Evolutionary conservation across 2,329 filamentous ascomycete genomes (phyloP), one percentile per base, ranked within the genome.

Genomic region (Penicillium fuscoglaucum): DNA sequence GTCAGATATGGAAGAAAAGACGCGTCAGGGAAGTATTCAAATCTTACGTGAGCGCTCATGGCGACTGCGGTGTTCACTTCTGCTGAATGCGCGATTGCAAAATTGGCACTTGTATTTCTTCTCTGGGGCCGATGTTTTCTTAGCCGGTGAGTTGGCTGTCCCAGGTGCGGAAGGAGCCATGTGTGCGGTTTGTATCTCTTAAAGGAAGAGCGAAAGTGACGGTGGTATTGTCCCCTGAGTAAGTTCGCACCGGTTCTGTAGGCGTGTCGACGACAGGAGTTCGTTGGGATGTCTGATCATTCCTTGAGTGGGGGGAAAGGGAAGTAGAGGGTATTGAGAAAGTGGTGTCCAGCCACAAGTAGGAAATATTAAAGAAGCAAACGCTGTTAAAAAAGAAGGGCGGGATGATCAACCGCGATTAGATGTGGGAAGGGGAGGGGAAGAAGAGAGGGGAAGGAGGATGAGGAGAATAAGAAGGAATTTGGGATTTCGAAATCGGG

Each of bases 31-130:
- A 26, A 33, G 15, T 12, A n/a, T 33, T 10, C 2, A 0, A 50
- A 43, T 93, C 93, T 83, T 95, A 98, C 95, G 95, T 76, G 92
- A 96, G 80, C 95, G 86, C 80, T 99, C 95, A 79, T 99, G 95
- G 78, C 95, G 86, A 79, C 92, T 97, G 70, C 95, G 87, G 78
- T 99, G 95, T 79, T 99, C 95, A 77, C 92, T 96, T 77, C 95
- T 85, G 81, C 93, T 97, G 78, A 99, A 99, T 64, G 95, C 95
- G 78, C 95, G 86, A 80, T 93, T 93, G 82, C 95, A 98, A 79
- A 96, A 98, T 83, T 96, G 92, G 82, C 95, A 99, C 78, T 98
- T 97, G 87, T 99, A 99, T 80, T 97, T 96, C 83, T 96, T 93
- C 82, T 98, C 95, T 57, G 93, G 91, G 69, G 87, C 88, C 69